Percentiles rank a stretch among this genome's conserved stretches.
Evolutionary conservation across 2,329 filamentous ascomycete species (phyloP).

Genomic region (Colletotrichum somersetense): DNA sequence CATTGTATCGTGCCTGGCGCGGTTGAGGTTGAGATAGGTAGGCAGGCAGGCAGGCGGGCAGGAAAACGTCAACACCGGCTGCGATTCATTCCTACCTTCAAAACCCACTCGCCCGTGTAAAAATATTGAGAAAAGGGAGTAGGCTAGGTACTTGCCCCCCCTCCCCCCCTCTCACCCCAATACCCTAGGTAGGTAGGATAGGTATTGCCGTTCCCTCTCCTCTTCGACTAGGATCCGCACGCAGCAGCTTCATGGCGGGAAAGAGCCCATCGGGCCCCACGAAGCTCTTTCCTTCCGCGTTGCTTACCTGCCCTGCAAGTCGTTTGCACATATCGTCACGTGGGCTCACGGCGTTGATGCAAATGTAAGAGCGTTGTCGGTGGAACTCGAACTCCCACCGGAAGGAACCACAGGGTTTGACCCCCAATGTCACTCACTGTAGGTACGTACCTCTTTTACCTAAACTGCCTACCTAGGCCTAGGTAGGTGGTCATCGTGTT

Average conservation of each 20-base stretch:
- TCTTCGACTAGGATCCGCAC: background rate
- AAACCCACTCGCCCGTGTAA: background rate
- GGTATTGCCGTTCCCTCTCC: background rate
- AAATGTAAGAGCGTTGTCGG: background rate
- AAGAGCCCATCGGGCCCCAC: background rate
- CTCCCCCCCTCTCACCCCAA: background rate
- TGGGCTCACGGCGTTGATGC: slow-evolving; percentile 12
- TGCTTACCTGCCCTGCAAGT: background rate
- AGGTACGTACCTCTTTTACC: too few species aligned
- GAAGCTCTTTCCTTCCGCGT: background rate
- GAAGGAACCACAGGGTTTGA: background rate
- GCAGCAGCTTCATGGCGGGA: background rate
- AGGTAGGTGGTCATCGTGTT: background rate
- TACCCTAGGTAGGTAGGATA: too few species aligned
- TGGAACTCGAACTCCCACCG: background rate
- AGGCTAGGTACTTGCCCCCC: background rate
- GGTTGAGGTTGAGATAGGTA: background rate
- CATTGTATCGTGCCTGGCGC: background rate
- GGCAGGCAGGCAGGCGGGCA: background rate
- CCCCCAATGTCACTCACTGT: background rate
- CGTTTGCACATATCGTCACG: slow-evolving; percentile 15
- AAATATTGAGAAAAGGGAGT: background rate
- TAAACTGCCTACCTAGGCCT: too few species aligned
- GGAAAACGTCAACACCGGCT: background rate
- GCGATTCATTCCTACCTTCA: too few species aligned